A percentile compares a stretch with the other conserved stretches of the same genome.
Conservation (phyloP, 2,329 filamentous ascomycete genomes). For the Fusarium graminum region DNA sequence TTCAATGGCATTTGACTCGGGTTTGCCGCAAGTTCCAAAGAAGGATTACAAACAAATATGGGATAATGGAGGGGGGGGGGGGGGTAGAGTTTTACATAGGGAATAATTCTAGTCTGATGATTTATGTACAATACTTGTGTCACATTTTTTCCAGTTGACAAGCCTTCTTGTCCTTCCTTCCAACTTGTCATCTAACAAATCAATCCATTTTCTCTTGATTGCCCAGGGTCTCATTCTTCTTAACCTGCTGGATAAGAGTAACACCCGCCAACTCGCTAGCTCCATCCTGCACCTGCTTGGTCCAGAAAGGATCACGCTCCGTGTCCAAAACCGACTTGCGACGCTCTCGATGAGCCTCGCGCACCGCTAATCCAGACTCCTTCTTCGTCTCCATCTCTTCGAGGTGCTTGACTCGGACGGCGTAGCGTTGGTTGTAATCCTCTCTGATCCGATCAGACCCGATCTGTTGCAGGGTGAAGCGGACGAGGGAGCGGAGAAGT, state of each 20-base stretch:
- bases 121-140: background rate
- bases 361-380: constrained; percentile 51
- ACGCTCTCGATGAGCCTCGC: constrained; percentile 55
- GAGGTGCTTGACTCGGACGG: constrained; percentile 54
- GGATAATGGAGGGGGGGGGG: no score
- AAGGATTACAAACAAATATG: no score
- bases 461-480: constrained; percentile 54
- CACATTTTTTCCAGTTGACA: background rate
- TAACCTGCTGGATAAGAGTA: constrained; percentile 53
- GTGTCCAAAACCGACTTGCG: constrained; percentile 54
- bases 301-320: constrained; percentile 57
- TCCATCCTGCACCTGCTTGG: constrained; percentile 58
- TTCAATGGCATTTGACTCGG: no score
- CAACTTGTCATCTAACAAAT: background rate
- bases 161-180: background rate
- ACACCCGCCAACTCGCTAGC: constrained; percentile 53
- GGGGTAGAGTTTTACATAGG: no score
- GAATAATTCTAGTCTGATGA: no score
- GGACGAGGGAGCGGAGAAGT: constrained; percentile 63
- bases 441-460: constrained; percentile 58
- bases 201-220: constrained; percentile 36
- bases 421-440: constrained; percentile 57
- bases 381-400: constrained; percentile 58
- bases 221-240: constrained; percentile 30
- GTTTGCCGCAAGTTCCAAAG: no score